These are phyloP conservation scores for Aspergillus latus DNA, from an alignment of 2,329 filamentous ascomycete genomes.

Conservation along the genomic window DNA sequence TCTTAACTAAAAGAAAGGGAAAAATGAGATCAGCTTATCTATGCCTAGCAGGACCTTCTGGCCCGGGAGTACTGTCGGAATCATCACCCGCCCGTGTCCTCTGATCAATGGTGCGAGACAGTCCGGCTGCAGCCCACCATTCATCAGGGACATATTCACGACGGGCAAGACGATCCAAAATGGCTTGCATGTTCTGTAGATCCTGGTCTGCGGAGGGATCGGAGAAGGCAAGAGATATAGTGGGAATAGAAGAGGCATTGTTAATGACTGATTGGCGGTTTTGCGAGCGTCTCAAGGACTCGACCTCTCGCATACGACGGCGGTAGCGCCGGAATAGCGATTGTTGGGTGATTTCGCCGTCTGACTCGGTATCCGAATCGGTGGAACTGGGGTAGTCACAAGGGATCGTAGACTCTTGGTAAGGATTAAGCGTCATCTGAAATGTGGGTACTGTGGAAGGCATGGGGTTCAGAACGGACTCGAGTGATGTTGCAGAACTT, in stretches of 20 bases:
- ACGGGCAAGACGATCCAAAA: conserved; percentile 68
- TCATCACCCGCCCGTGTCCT: conserved; percentile 30
- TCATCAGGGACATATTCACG: conserved; percentile 77
- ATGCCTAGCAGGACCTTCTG: conserved; percentile 19
- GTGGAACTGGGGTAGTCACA: conserved; percentile 40
- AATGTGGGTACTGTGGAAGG: conserved; percentile 22
- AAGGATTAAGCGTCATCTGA: conserved; percentile 35
- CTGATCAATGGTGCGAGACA: conserved; percentile 56
- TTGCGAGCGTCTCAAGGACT: conserved; percentile 24
- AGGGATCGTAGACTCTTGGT: conserved; percentile 37
- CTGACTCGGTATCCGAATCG: conserved; percentile 37
- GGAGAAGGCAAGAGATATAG: conserved; percentile 33
- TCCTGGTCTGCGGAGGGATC: conserved; percentile 35
- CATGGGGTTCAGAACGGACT: conserved; percentile 37
- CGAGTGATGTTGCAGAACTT: conserved; percentile 45
- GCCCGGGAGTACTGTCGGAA: conserved; percentile 20
- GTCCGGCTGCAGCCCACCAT: conserved; percentile 73
- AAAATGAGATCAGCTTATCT: conserved; percentile 12
- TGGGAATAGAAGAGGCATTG: conserved; percentile 36
- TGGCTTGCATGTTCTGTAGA: conserved; percentile 67
- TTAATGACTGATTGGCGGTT: conserved; percentile 34
- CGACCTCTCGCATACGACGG: conserved; percentile 20
- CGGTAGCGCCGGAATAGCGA: conserved; percentile 23
- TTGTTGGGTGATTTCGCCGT: conserved; percentile 26
- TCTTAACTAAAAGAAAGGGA: conserved; percentile 16